A percentile compares a stretch with the other conserved stretches of the same genome.
phyloP scores from a whole-genome alignment of 108 stramenopile species.

The Cyclotella distinguenda region DNA sequence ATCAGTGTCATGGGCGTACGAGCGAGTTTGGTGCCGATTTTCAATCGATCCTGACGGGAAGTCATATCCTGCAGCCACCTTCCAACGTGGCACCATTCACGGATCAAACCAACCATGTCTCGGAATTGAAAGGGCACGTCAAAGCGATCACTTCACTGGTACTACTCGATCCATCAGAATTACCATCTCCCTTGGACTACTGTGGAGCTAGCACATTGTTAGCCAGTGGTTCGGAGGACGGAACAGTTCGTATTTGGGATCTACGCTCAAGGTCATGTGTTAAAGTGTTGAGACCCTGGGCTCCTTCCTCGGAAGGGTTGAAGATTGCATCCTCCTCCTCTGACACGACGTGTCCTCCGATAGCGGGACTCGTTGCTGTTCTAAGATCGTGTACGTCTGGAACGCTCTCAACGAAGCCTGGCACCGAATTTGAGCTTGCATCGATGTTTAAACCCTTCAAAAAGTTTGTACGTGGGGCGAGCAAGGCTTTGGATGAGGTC shows the following conservation, averaged over 20 bases:
- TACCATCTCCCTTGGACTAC: constrained; percentile 5
- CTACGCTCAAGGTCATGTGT: constrained; percentile 66
- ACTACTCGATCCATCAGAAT: constrained; percentile 48
- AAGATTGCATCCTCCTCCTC: constrained; percentile 9
- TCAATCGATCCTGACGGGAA: constrained; percentile 20
- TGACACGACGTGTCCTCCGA: constrained; percentile 44
- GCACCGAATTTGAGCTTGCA: constrained; percentile 7
- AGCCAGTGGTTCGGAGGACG: constrained; percentile 71
- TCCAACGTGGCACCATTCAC: background rate
- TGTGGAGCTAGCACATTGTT: constrained; percentile 22
- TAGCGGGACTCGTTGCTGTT: constrained; percentile 58
- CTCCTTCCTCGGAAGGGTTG: constrained; percentile 29
- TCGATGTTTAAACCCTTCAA: constrained; percentile 32
- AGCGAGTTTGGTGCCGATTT: constrained; percentile 17
- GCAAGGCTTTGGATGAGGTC: constrained; percentile 11
- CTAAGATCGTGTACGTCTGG: constrained; percentile 30
- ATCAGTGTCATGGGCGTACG: background rate
- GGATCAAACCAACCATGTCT: constrained; percentile 29
- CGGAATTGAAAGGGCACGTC: constrained; percentile 71
- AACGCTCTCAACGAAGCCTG: constrained; percentile 9
- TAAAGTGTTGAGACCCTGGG: constrained; percentile 69
- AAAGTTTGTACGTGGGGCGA: constrained; percentile 39
- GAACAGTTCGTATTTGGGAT: constrained; percentile 83
- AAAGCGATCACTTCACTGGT: constrained; percentile 64
- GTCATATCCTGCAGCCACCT: constrained; percentile 4